phyloP scores from a whole-genome alignment of 192 early-diverging fungal genomes.

The Lobosporangium transversale region DNA sequence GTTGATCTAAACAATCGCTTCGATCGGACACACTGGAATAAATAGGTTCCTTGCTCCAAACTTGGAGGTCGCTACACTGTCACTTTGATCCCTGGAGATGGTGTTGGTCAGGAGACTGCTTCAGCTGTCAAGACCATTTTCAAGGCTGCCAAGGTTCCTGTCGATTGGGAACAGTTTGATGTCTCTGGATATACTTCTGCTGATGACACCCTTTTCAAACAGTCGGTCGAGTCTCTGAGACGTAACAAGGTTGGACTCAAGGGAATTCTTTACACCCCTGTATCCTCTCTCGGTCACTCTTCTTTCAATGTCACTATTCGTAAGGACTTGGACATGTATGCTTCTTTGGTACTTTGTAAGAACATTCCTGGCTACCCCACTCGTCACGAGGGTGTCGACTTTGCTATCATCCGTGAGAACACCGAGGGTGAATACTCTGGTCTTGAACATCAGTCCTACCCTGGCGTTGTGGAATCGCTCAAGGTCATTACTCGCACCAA shows the following conservation, averaged over 20 bases:
- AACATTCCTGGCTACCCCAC: slow-evolving; percentile 89
- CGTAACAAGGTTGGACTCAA: slow-evolving; percentile 98
- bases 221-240: slow-evolving; percentile 89
- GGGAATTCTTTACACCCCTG: slow-evolving; percentile 93
- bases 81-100: slow-evolving; percentile 98
- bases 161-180: slow-evolving; percentile 98
- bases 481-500: slow-evolving; percentile 97
- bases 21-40: background rate
- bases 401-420: slow-evolving; percentile 99
- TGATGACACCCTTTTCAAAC: slow-evolving; percentile 85
- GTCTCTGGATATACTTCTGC: slow-evolving; percentile 90
- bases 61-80: slow-evolving; percentile 97
- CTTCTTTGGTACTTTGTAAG: slow-evolving; percentile 91
- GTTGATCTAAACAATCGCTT: no score
- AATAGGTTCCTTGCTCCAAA: slow-evolving; percentile 62
- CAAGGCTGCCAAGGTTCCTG: slow-evolving; percentile 90
- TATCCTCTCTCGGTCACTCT: slow-evolving; percentile 84
- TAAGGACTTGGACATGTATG: slow-evolving; percentile 99
- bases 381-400: slow-evolving; percentile 94
- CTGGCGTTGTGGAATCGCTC: slow-evolving; percentile 98
- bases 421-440: slow-evolving; percentile 99
- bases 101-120: slow-evolving; percentile 95
- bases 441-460: slow-evolving; percentile 96
- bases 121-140: slow-evolving; percentile 93
- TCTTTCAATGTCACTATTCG: slow-evolving; percentile 97